Evolutionary conservation across 139 green algal genomes (phyloP), one percentile per base, ranked within the genome.

Genomic region (Spirogloea muscicola): DNA sequence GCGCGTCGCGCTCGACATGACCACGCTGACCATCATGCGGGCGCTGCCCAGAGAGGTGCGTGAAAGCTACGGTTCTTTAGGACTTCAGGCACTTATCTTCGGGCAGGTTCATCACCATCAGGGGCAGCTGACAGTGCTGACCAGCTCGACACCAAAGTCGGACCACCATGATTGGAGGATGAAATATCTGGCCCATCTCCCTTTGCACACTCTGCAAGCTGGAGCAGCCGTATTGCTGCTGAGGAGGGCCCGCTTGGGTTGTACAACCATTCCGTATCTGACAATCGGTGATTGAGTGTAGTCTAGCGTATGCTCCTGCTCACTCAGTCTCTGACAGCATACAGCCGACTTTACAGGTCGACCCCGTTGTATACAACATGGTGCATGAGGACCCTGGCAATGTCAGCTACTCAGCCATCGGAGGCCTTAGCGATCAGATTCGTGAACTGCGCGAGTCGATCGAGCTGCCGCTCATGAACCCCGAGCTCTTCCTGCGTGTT

Each of bases 341-440:
- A 27, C 21, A 13, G 9, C 41, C 9, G 21, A 65, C 10, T 18
- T 25, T 5, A 21, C 92, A 91, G 91, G 75, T 98, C 16, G 95
- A 99, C 85, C 95, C 95, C 0, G 84, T 97, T 61, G 95, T 99
- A 71, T 96, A 95, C 87, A 98, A 98, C 86, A 99, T 99, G 95
- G 84, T 97, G 34, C 70, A 86, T 38, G 95, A 99, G 82, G 91
- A 97, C 74, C 92, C 95, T 0, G 95, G 95, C 46, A 91, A 95
- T 62, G 93, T 98, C 48, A 94, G 97, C 82, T 99, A 99, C 84
- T 90, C 81, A 34, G 86, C 82, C 58, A 98, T 99, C 61, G 95
- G 95, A 18, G 95, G 95, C 13, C 88, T 99, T 21, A 78, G 72
- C 2, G 95, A 99, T 72, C 94, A 99, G 87, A 95, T 94, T 67